phyloP scores from a whole-genome alignment of 305 asterid species.

The Solanum hybrid region DNA sequence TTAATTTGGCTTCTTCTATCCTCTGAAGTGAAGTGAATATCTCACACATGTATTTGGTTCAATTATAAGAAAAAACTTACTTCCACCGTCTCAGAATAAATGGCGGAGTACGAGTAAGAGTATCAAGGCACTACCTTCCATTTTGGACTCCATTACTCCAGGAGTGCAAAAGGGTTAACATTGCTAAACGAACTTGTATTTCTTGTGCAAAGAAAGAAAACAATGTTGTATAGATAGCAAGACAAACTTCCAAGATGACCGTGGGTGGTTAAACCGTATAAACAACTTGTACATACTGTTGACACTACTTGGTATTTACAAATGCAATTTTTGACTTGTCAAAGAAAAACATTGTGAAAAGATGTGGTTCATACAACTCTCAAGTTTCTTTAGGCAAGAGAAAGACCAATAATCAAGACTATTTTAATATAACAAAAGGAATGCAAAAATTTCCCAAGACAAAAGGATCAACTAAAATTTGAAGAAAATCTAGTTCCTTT shows the following conservation, averaged over 20 bases:
- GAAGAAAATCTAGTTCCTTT: not conserved
- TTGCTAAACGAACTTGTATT: not conserved
- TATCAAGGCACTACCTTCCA: too few species aligned
- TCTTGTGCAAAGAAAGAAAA: not conserved
- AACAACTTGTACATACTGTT: not conserved
- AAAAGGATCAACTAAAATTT: not conserved
- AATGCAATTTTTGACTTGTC: not conserved
- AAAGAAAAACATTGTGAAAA: not conserved
- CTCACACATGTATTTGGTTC: too few species aligned
- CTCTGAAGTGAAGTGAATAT: too few species aligned
- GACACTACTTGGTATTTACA: not conserved
- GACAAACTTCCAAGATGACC: not conserved
- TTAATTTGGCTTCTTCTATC: too few species aligned
- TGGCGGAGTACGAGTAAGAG: too few species aligned
- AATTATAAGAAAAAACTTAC: too few species aligned
- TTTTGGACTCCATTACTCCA: not conserved
- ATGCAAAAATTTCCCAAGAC: not conserved
- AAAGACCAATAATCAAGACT: not conserved
- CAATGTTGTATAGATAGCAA: not conserved
- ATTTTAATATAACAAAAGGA: not conserved
- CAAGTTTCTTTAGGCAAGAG: not conserved
- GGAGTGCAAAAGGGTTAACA: not conserved
- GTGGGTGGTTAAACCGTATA: not conserved
- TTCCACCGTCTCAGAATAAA: too few species aligned
- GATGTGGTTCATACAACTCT: not conserved